phyloP scores from a whole-genome alignment of 2,329 filamentous ascomycete species.

The Fusarium irregulare region DNA sequence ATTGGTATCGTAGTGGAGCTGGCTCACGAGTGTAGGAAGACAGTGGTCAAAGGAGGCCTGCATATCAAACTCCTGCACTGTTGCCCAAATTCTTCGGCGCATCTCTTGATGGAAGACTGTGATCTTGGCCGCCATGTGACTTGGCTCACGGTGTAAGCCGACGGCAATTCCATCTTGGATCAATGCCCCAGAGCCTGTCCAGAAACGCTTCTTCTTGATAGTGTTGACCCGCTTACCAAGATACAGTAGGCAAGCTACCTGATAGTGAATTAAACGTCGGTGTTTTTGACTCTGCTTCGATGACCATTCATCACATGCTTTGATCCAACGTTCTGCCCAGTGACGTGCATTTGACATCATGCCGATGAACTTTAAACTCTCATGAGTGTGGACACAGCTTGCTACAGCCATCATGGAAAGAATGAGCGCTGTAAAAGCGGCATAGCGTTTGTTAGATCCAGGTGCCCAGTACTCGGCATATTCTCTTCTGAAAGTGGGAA shows the following conservation, averaged over 20 bases:
- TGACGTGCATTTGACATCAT: slow-evolving; percentile 68
- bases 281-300: slow-evolving; percentile 70
- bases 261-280: slow-evolving; percentile 69
- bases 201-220: slow-evolving; percentile 73
- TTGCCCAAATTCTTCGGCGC: slow-evolving; percentile 70
- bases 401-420: slow-evolving; percentile 71
- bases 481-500: slow-evolving; percentile 67
- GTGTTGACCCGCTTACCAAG: slow-evolving; percentile 71
- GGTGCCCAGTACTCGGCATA: slow-evolving; percentile 67
- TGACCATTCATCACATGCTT: slow-evolving; percentile 66
- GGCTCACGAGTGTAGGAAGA: slow-evolving; percentile 67
- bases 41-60: slow-evolving; percentile 72
- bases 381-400: slow-evolving; percentile 66
- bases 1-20: slow-evolving; percentile 66
- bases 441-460: slow-evolving; percentile 56
- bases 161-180: slow-evolving; percentile 69
- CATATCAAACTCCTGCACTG: slow-evolving; percentile 70
- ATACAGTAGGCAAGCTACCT: slow-evolving; percentile 69
- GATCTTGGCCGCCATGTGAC: slow-evolving; percentile 65
- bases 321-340: slow-evolving; percentile 67
- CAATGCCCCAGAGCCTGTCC: slow-evolving; percentile 67
- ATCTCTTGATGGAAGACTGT: slow-evolving; percentile 71
- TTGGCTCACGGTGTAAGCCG: slow-evolving; percentile 69
- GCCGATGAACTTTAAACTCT: slow-evolving; percentile 65
- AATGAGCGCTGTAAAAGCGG: slow-evolving; percentile 67